A percentile compares a stretch with the other conserved stretches of the same genome.
Conservation (phyloP, 352 stramenopile genomes). For the Pythium monospermum region DNA sequence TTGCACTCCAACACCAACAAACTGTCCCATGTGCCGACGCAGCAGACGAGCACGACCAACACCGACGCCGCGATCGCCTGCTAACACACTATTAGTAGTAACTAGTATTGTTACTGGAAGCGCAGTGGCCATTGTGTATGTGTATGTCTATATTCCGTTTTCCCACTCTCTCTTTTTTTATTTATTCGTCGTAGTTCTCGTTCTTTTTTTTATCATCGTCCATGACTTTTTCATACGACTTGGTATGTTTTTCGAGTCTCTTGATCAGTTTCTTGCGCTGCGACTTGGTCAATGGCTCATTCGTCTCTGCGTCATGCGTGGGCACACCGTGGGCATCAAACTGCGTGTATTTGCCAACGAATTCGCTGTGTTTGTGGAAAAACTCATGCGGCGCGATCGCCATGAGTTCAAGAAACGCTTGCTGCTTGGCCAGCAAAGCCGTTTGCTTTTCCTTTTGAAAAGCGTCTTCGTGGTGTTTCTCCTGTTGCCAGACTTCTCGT, state of each 20-base stretch:
- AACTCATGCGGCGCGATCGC: constrained; percentile 51
- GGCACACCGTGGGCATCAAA: constrained; percentile 62
- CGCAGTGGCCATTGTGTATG: too few relatives aligned
- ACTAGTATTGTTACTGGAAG: too few relatives aligned
- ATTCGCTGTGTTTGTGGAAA: constrained; percentile 44
- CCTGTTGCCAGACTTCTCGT: constrained; percentile 15
- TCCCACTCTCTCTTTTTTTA: neutral
- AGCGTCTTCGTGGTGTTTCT: neutral
- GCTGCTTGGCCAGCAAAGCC: constrained; percentile 34
- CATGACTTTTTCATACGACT: constrained; percentile 42
- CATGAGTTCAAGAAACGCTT: constrained; percentile 61
- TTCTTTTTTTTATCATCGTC: neutral
- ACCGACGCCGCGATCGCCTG: constrained; percentile 33
- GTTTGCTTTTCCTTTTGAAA: constrained; percentile 10
- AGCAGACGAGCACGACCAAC: constrained; percentile 11
- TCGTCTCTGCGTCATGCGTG: constrained; percentile 29
- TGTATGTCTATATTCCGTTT: too few relatives aligned
- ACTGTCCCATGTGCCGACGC: constrained; percentile 28
- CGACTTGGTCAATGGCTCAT: constrained; percentile 51
- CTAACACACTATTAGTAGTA: constrained; percentile 17
- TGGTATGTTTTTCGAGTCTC: constrained; percentile 63
- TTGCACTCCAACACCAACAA: constrained; percentile 42
- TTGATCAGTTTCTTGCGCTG: constrained; percentile 77
- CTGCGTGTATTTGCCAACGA: constrained; percentile 34
- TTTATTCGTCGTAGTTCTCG: neutral